Evolutionary conservation across 768 basidiomycete species (phyloP).

Genomic region (Amanita thiersii): DNA sequence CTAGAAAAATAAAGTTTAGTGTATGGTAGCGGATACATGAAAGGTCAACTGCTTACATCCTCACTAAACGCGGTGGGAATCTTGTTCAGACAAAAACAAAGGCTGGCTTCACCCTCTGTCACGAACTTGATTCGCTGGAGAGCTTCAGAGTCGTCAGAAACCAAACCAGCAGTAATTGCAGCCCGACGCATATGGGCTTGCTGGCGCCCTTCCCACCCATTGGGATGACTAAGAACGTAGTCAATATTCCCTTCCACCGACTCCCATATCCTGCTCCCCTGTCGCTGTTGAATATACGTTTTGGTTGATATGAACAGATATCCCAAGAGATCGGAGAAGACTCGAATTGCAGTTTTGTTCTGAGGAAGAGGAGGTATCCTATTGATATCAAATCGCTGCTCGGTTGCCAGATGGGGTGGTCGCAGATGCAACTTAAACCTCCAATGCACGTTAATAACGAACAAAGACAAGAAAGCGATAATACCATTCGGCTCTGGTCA

Average conservation of each 20-base stretch:
- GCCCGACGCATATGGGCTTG: constrained; percentile 50
- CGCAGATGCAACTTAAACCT: background rate
- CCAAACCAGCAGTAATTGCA: constrained; percentile 41
- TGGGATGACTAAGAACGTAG: constrained; percentile 53
- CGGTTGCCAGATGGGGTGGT: background rate
- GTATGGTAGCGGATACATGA: no score
- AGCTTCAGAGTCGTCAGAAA: constrained; percentile 29
- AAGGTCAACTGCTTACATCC: constrained; percentile 27
- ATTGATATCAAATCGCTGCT: background rate
- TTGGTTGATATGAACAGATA: constrained; percentile 38
- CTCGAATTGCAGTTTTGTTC: constrained; percentile 28
- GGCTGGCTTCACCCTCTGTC: constrained; percentile 58
- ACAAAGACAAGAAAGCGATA: no score
- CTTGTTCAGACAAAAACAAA: constrained; percentile 47
- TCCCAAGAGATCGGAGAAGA: constrained; percentile 43
- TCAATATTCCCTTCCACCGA: constrained; percentile 34
- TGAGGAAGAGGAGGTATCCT: constrained; percentile 37
- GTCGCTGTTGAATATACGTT: constrained; percentile 39
- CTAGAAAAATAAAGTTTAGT: constrained; percentile 13
- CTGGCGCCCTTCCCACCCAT: constrained; percentile 58
- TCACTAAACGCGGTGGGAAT: constrained; percentile 31
- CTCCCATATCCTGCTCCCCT: constrained; percentile 39
- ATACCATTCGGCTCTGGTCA: no score
- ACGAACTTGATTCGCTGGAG: constrained; percentile 42
- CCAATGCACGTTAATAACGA: background rate